Evolutionary conservation across 2,329 filamentous ascomycete species (phyloP), one percentile per base, ranked within the genome.

Genomic region (Torrubiellomyces zombiae): DNA sequence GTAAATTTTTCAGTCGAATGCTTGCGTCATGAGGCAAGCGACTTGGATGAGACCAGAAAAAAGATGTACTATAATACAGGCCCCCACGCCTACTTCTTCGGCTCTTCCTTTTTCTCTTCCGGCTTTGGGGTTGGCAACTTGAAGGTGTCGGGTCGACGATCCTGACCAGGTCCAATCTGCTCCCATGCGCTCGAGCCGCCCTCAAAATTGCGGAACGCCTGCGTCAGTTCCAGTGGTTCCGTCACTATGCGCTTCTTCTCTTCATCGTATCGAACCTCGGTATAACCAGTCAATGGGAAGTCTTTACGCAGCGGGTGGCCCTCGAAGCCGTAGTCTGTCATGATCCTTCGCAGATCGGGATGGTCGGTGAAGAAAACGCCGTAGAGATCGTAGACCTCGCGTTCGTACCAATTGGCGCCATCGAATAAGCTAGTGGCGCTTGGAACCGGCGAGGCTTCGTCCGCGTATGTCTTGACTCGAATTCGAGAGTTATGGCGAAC

Each of bases 221-320:
- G 89, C 9, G 89, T 95, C 55, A 98, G 68, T 62, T 98, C 89
- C 24, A 98, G 64, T 20, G 91, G 89, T 64, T 98, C 91, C 16
- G 91, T 86, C 32, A 98, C 86, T 48, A 98, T 94, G 34, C 89
- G 73, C 73, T 98, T 98, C 79, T 94, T 98, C 67, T 98, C 91
- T 59, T 98, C 89, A 40, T 98, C 89, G 48, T 91, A 98, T 46
- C 89, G 70, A 39, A 98, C 77, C 61, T 98, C 91, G 17, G 89
- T 98, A 62, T 98, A 98, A 23, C 89, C 89, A 3, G 89, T 94
- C 50, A 98, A 59, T 13, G 89, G 89, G 61, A 98, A 98, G 50
- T 98, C 89, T 62, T 98, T 98, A 47, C 91, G 72, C 48, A 98
- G 60, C 20, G 89, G 89, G 58, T 98, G 89, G 26, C 89, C 89